phyloP scores from a whole-genome alignment of 345 rosid genomes.

The Streptanthus diversifolius region DNA sequence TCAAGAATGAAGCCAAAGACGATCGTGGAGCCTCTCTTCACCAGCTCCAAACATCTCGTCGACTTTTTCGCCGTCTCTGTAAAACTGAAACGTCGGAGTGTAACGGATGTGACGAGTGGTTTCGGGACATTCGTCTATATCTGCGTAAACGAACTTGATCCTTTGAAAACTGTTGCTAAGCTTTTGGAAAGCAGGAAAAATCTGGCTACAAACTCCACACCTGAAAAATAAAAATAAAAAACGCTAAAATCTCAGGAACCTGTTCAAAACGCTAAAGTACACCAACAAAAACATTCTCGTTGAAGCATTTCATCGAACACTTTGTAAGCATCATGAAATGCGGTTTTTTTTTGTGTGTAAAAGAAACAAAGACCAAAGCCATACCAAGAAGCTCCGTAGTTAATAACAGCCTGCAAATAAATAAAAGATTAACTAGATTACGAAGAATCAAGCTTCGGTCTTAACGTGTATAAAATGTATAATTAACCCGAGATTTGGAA shows the following conservation, averaged over 20 bases:
- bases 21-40: slow-evolving; percentile 81
- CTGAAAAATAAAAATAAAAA: slow-evolving; percentile 38
- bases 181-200: slow-evolving; percentile 64
- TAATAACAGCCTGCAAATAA: slow-evolving; percentile 28
- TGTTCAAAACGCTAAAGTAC: background rate
- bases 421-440: background rate
- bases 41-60: slow-evolving; percentile 97
- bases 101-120: slow-evolving; percentile 78
- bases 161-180: slow-evolving; percentile 63
- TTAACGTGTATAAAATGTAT: background rate
- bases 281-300: background rate
- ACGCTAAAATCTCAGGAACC: background rate
- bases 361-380: background rate
- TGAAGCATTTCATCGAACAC: slow-evolving; percentile 48
- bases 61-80: slow-evolving; percentile 76
- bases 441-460: background rate
- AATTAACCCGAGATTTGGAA: slow-evolving; percentile 28
- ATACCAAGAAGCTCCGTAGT: slow-evolving; percentile 39
- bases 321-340: slow-evolving; percentile 32
- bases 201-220: slow-evolving; percentile 85
- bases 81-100: slow-evolving; percentile 89
- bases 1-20: slow-evolving; percentile 92
- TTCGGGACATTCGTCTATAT: slow-evolving; percentile 91
- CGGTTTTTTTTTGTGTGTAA: background rate
- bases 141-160: slow-evolving; percentile 74